phyloP scores from a whole-genome alignment of 306 rosid species.

The Senna siamea region DNA sequence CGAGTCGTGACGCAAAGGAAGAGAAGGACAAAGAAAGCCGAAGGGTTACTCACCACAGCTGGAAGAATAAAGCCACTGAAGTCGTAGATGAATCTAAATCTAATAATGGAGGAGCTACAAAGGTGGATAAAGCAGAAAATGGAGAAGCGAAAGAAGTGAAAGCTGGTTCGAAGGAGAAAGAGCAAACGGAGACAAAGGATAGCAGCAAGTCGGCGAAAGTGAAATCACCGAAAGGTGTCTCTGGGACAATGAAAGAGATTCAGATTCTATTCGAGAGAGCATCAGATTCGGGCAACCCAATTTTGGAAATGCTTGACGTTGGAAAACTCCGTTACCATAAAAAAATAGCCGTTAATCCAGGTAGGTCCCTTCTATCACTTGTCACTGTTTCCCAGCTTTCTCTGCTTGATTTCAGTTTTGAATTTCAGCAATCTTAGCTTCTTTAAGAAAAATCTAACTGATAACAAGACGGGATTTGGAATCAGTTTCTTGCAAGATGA shows the following conservation, averaged over 20 bases:
- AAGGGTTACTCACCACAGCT: neutral
- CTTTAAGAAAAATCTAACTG: neutral
- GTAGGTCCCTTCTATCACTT: constrained; percentile 34
- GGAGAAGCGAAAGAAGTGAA: constrained; percentile 24
- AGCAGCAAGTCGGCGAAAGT: constrained; percentile 12
- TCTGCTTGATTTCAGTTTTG: neutral
- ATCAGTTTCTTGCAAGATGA: constrained; percentile 60
- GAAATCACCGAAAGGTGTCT: constrained; percentile 38
- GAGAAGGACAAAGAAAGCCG: constrained; percentile 34
- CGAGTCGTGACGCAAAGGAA: constrained; percentile 8
- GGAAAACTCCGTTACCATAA: constrained; percentile 54
- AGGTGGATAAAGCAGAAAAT: constrained; percentile 23
- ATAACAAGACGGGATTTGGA: neutral
- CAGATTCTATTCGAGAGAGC: constrained; percentile 62
- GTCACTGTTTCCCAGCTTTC: neutral
- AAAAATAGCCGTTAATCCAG: constrained; percentile 51
- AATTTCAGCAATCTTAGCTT: neutral
- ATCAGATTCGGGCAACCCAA: constrained; percentile 63
- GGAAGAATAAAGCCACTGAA: neutral
- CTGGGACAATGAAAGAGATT: constrained; percentile 63
- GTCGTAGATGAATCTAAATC: neutral
- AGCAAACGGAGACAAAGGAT: constrained; percentile 26
- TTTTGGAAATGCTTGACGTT: constrained; percentile 59
- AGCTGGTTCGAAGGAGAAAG: constrained; percentile 36
- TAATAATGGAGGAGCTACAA: neutral